A percentile compares a stretch with the other conserved stretches of the same genome.
Conservation (phyloP, 1,139 yeast species). For the Pichia inconspicua region DNA sequence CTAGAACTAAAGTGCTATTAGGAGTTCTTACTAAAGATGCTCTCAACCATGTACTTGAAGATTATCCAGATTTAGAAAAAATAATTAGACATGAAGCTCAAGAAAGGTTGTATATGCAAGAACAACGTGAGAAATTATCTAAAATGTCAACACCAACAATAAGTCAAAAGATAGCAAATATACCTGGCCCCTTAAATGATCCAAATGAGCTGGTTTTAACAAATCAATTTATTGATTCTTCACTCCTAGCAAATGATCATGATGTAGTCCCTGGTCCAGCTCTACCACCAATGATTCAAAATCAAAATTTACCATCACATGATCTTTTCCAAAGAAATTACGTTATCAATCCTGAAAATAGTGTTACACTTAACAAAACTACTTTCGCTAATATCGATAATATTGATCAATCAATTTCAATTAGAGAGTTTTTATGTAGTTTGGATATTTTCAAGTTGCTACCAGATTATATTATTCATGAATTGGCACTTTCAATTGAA, state of each 20-base stretch:
- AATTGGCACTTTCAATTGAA: conserved; percentile 56
- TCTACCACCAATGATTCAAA: conserved; percentile 19
- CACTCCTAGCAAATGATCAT: conserved; percentile 23
- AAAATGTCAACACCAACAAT: conserved; percentile 16
- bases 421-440: conserved; percentile 49
- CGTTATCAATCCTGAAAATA: not conserved
- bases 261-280: conserved; percentile 29
- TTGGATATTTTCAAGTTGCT: conserved; percentile 52
- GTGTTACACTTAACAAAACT: not conserved
- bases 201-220: not conserved
- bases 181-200: conserved; percentile 5
- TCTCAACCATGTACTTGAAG: conserved; percentile 49
- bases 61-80: conserved; percentile 58
- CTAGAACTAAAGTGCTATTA: conserved; percentile 55
- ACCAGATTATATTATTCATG: conserved; percentile 52
- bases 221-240: conserved; percentile 4
- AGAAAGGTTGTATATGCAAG: conserved; percentile 63
- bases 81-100: conserved; percentile 72
- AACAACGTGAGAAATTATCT: conserved; percentile 39
- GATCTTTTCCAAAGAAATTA: not conserved
- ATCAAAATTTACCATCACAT: not conserved
- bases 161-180: conserved; percentile 9
- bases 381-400: conserved; percentile 22
- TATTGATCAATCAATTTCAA: conserved; percentile 43
- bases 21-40: conserved; percentile 64